Conservation (phyloP, 257 asterid species). For the Dorcoceras hygrometricum region DNA sequence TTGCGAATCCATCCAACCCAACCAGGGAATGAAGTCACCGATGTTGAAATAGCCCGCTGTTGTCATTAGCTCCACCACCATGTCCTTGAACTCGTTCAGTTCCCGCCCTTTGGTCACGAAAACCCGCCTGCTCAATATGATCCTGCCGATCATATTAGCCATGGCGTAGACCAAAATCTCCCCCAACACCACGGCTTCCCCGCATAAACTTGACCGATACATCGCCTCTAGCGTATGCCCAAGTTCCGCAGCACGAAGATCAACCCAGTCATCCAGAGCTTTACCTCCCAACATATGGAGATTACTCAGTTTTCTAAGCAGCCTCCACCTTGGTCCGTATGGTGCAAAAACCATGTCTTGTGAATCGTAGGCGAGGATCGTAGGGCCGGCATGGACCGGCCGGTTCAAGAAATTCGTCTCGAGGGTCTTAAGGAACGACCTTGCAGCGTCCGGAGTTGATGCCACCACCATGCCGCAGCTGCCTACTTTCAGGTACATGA, state of each 20-base stretch:
- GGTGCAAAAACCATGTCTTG: slow-evolving; percentile 49
- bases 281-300: slow-evolving; percentile 44
- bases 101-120: slow-evolving; percentile 34
- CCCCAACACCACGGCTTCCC: slow-evolving; percentile 34
- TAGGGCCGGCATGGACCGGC: slow-evolving; percentile 43
- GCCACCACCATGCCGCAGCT: slow-evolving; percentile 43
- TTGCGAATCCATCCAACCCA: slow-evolving; percentile 56
- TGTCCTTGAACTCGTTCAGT: slow-evolving; percentile 47
- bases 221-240: slow-evolving; percentile 43
- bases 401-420: slow-evolving; percentile 43
- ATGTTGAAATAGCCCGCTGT: slow-evolving; percentile 44
- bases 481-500: slow-evolving; percentile 46
- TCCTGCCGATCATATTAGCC: slow-evolving; percentile 52
- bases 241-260: slow-evolving; percentile 32
- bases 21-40: slow-evolving; percentile 46
- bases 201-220: slow-evolving; percentile 17
- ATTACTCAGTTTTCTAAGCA: slow-evolving; percentile 42
- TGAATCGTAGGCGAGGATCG: slow-evolving; percentile 36
- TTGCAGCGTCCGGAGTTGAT: slow-evolving; percentile 44
- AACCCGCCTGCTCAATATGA: slow-evolving; percentile 40
- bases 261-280: slow-evolving; percentile 39
- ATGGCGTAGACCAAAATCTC: slow-evolving; percentile 43
- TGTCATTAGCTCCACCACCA: slow-evolving; percentile 58
- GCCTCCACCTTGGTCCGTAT: slow-evolving; percentile 50
- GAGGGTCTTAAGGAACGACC: slow-evolving; percentile 40